These are phyloP conservation scores for Globisporangium spiculum DNA, from an alignment of 352 stramenopile species.

Conservation along the genomic window DNA sequence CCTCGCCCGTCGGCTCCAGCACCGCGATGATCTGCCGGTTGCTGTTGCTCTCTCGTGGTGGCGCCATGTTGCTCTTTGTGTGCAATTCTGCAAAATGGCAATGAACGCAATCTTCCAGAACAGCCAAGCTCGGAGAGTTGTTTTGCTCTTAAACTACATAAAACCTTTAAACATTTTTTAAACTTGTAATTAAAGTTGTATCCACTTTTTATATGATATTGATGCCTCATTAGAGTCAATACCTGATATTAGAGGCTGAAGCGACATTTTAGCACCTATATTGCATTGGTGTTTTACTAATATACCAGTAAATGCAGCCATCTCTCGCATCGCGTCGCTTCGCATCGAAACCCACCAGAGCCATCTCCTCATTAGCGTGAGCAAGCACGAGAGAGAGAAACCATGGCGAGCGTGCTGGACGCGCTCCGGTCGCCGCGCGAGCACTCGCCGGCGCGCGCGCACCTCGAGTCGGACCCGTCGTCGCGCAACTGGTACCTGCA, in stretches of 20 bases:
- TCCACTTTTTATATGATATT: too few species aligned
- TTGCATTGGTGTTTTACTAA: not conserved
- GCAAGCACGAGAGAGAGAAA: not conserved
- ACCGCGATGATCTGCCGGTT: slow-evolving; percentile 34
- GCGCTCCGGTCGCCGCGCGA: slow-evolving; percentile 56
- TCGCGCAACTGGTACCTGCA: slow-evolving; percentile 85
- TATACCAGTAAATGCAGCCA: slow-evolving; percentile 3
- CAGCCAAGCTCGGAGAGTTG: not conserved
- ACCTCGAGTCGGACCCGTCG: slow-evolving; percentile 39
- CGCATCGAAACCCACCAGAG: not conserved
- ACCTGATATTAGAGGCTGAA: not conserved
- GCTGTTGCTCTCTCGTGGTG: slow-evolving; percentile 6
- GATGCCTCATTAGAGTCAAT: too few species aligned
- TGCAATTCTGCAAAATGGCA: not conserved
- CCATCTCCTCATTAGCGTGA: not conserved
- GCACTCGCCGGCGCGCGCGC: slow-evolving; percentile 25
- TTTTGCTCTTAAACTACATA: not conserved
- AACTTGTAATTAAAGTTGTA: too few species aligned
- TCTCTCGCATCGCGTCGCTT: slow-evolving; percentile 1
- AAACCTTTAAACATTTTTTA: too few species aligned
- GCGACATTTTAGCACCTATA: not conserved
- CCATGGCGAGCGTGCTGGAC: slow-evolving; percentile 32
- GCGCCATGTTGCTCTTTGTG: slow-evolving; percentile 7
- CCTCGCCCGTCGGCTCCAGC: slow-evolving; percentile 60
- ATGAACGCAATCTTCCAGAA: not conserved